A percentile compares a stretch with the other conserved stretches of the same genome.
Conservation (phyloP, 345 rosid species). For the Gossypium australe region DNA sequence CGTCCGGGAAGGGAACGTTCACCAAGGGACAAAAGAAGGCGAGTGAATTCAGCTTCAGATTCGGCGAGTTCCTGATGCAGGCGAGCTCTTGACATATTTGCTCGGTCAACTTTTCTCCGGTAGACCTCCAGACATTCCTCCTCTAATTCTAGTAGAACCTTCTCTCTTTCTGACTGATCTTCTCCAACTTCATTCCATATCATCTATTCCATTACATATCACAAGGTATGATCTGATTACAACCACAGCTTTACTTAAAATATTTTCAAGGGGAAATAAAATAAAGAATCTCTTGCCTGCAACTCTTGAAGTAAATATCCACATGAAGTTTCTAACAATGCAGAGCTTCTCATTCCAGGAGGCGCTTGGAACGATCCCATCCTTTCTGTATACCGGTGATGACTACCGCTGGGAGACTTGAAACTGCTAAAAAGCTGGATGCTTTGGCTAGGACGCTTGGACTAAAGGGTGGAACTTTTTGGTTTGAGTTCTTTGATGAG, state of each 20-base stretch:
- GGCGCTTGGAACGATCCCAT: slow-evolving; percentile 77
- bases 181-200: slow-evolving; percentile 99
- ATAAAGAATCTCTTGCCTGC: slow-evolving; percentile 50
- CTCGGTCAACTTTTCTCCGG: slow-evolving; percentile 91
- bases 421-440: slow-evolving; percentile 17
- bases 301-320: slow-evolving; percentile 84
- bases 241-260: not conserved
- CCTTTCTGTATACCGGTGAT: slow-evolving; percentile 5
- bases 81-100: slow-evolving; percentile 87
- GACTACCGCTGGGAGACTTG: slow-evolving; percentile 18
- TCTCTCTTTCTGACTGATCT: slow-evolving; percentile 71
- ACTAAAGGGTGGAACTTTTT: slow-evolving; percentile 18
- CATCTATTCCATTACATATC: slow-evolving; percentile 43
- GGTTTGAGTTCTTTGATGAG: slow-evolving; percentile 27
- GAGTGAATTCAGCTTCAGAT: slow-evolving; percentile 96
- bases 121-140: slow-evolving; percentile 90
- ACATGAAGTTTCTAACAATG: slow-evolving; percentile 64
- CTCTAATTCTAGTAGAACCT: slow-evolving; percentile 76
- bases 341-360: slow-evolving; percentile 57
- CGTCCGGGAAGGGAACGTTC: slow-evolving; percentile 94
- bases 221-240: not conserved
- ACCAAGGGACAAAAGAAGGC: slow-evolving; percentile 88
- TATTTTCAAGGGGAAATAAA: not conserved
- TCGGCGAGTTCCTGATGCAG: slow-evolving; percentile 96
- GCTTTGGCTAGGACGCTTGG: slow-evolving; percentile 15